These are phyloP conservation scores for Toxicodendron radicans DNA, from an alignment of 345 rosid species.

Conservation along the genomic window DNA sequence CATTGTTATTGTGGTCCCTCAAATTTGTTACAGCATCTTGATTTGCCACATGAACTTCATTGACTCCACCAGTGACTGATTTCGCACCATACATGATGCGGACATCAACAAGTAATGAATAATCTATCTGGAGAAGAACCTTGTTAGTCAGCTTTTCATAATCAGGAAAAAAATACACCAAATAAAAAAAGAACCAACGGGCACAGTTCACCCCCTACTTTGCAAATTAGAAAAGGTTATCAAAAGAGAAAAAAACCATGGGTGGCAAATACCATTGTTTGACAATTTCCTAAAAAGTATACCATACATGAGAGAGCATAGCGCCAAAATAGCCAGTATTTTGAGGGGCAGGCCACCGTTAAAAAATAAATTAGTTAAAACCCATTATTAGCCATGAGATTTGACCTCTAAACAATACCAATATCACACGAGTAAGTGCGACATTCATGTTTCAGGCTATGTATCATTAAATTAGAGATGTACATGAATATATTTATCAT, in stretches of 20 bases:
- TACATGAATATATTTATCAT: not conserved
- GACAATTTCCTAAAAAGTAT: not conserved
- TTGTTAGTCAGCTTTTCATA: constrained; percentile 15
- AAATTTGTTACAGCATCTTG: constrained; percentile 25
- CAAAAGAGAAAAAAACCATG: not conserved
- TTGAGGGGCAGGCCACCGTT: too few relatives aligned
- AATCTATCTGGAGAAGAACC: constrained; percentile 58
- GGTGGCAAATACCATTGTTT: not conserved
- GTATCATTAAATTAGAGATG: not conserved
- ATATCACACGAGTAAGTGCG: not conserved
- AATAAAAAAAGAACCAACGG: not conserved
- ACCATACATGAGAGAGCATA: not conserved
- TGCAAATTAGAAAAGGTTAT: not conserved
- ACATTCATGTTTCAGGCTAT: not conserved
- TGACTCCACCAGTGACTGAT: constrained; percentile 23
- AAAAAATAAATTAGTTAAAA: not conserved
- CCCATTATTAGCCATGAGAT: not conserved
- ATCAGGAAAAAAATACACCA: constrained; percentile 8
- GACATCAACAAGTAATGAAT: constrained; percentile 68
- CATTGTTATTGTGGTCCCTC: constrained; percentile 25
- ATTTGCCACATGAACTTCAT: constrained; percentile 25
- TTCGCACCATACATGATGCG: constrained; percentile 43
- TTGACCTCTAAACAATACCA: not conserved
- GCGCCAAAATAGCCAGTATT: not conserved
- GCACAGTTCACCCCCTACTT: not conserved